phyloP scores from a whole-genome alignment of 2,329 filamentous ascomycete genomes.

The Knufia fluminis region DNA sequence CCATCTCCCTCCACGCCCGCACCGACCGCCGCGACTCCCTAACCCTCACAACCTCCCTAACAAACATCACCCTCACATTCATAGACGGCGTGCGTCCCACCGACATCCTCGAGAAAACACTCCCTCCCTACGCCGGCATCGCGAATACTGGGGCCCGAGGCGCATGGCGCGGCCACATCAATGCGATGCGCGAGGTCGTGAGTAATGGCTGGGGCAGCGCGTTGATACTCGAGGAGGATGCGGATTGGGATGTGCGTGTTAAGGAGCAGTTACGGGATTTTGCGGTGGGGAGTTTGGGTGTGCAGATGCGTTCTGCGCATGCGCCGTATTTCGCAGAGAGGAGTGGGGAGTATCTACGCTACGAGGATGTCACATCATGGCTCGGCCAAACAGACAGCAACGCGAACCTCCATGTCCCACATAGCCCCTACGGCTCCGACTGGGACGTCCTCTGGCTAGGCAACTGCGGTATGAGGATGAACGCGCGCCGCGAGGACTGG shows the following conservation, averaged over 20 bases:
- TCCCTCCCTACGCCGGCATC: slow-evolving; percentile 29
- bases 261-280: slow-evolving; percentile 39
- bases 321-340: background rate
- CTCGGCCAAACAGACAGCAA: background rate
- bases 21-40: slow-evolving; percentile 43
- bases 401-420: slow-evolving; percentile 16
- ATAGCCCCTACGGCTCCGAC: slow-evolving; percentile 27
- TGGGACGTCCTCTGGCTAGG: slow-evolving; percentile 35
- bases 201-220: slow-evolving; percentile 37
- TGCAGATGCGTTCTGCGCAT: background rate
- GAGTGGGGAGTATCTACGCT: background rate
- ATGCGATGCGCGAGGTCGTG: slow-evolving; percentile 33
- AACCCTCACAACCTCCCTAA: slow-evolving; percentile 32
- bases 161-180: slow-evolving; percentile 35
- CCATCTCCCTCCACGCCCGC: slow-evolving; percentile 38
- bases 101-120: slow-evolving; percentile 34
- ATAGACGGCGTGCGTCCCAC: slow-evolving; percentile 36
- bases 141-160: slow-evolving; percentile 26
- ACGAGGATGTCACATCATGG: background rate
- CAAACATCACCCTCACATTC: slow-evolving; percentile 37
- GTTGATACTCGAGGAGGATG: slow-evolving; percentile 47
- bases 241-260: slow-evolving; percentile 47
- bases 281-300: slow-evolving; percentile 13
- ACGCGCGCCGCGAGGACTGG: background rate
- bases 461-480: slow-evolving; percentile 24